Evolutionary conservation across 169 alveolate species (phyloP), one percentile per base, ranked within the genome.

Genomic region (Plasmodium malariae): DNA sequence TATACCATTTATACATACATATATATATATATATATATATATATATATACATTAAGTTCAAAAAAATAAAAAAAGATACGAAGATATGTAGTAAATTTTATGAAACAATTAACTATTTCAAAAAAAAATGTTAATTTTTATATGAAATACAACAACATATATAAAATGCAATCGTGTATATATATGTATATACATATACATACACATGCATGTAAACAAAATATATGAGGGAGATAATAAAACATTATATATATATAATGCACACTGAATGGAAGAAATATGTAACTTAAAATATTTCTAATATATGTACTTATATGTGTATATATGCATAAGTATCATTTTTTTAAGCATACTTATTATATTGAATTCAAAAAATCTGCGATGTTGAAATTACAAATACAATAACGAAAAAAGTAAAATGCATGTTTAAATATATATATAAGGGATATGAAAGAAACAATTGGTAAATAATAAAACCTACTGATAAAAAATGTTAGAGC

Each of bases 381-480:
- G 45, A 65, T 65, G 57, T 51, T 65, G 63, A 67, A 80, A 80
- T 71, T 80, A 67, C 90, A 80, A 80, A 80, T 54, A 54, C 12
- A 68, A 67, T 67, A 30, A 80, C 90, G 85, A 80, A 80, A 80
- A 80, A 80, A 80, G 78, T 11, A 59, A 65, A 59, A 69, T 51
- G 26, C n/a, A n/a, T n/a, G n/a, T n/a, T n/a, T n/a, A n/a, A n/a
- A n/a, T n/a, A n/a, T n/a, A n/a, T n/a, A n/a, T n/a, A n/a, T n/a
- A n/a, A n/a, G n/a, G n/a, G n/a, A n/a, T n/a, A n/a, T n/a, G n/a
- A n/a, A n/a, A n/a, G n/a, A n/a, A n/a, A n/a, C n/a, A n/a, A n/a
- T n/a, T n/a, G n/a, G 62, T 69, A 21, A 43, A 69, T 24, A 48
- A 69, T 43, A 19, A 26, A 68, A 43, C 40, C 32, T 28, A 68